Percentiles rank a stretch among this genome's conserved stretches.
Evolutionary conservation across 192 early-diverging fungal genomes (phyloP).

Genomic region (Thoreauomyces humboldtii): DNA sequence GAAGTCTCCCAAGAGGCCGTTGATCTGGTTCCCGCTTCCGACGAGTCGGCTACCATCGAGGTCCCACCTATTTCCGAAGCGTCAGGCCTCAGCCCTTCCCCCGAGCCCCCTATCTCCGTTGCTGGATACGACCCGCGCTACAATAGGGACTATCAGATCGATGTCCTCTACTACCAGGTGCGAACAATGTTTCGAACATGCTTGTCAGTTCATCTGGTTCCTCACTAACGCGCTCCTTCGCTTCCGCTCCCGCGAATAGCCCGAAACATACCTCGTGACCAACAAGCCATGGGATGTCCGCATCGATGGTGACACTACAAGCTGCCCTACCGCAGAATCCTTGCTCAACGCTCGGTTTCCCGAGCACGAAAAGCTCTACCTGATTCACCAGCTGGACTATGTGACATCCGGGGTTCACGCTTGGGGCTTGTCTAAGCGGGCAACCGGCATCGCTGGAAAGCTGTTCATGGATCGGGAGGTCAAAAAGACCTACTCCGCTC

Average conservation of each 20-base stretch:
- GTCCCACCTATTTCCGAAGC: no score
- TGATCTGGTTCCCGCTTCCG: no score
- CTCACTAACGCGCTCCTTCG: background rate
- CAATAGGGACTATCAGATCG: conserved; percentile 20
- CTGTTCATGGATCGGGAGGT: conserved; percentile 20
- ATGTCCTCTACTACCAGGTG: conserved; percentile 29
- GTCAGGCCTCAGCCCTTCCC: conserved; percentile 1
- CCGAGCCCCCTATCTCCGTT: conserved; percentile 8
- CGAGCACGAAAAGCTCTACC: conserved; percentile 28
- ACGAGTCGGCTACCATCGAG: no score
- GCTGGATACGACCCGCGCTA: conserved; percentile 25
- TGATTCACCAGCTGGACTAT: conserved; percentile 44
- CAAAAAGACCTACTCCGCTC: conserved; percentile 37
- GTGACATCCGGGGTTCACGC: conserved; percentile 40
- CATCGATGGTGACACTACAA: conserved; percentile 23
- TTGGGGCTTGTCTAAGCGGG: conserved; percentile 27
- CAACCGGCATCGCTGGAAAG: conserved; percentile 31
- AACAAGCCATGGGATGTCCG: conserved; percentile 29
- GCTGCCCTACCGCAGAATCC: conserved; percentile 24
- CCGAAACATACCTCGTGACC: conserved; percentile 17
- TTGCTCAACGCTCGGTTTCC: conserved; percentile 19
- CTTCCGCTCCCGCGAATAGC: no score
- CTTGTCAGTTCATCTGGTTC: background rate
- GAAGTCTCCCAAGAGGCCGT: no score
- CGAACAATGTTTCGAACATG: no score